Base-by-base conservation (phyloP, 1,284 basidiomycete genomes). In the Pseudozyma hubeiensis region DNA sequence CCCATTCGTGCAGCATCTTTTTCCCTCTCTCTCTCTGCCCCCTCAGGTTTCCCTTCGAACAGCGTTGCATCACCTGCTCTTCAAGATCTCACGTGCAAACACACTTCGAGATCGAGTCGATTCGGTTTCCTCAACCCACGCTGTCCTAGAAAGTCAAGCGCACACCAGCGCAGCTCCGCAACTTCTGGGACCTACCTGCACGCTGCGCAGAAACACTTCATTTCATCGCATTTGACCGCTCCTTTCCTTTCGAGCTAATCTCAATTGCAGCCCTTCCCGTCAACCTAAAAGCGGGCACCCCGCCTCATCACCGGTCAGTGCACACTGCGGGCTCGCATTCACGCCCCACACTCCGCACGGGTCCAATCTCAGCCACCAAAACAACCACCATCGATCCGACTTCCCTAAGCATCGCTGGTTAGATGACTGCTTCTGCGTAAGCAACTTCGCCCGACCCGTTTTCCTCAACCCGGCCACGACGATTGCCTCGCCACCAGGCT, bases 151-250 rank as follows among this genome's bases (percentile, higher is more conserved):
- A 17, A n/a, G 16, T 34, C 14, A 31, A 5, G 39, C 16, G n/a
- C 37, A 45, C 44, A 11, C 34, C 47, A 51, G 49, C 51, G 46
- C 24, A 53, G 39, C 35, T 64, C 58, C 19, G 35, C 45, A 47
- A 55, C 41, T 16, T 31, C 16, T 30, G 33, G 45, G 35, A 13
- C 35, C 29, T 31, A 17, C 31, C 39, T 35, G 41, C 49, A 56
- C 52, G 53, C 63, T 55, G 47, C 56, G 53, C 64, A 65, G 35
- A 48, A 47, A 31, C 43, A 52, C 29, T 66, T 66, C 58, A 66
- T 66, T 61, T 52, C 64, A 40, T 11, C 16, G 30, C 9, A 10
- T 17, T 7, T 29, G 33, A 6, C 35, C 29, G 7, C 10, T 29
- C 5, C 44, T 14, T 5, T n/a, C 11, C 40, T 41, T n/a, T 1